phyloP scores from a whole-genome alignment of 257 asterid genomes.

The Salvia hispanica region DNA sequence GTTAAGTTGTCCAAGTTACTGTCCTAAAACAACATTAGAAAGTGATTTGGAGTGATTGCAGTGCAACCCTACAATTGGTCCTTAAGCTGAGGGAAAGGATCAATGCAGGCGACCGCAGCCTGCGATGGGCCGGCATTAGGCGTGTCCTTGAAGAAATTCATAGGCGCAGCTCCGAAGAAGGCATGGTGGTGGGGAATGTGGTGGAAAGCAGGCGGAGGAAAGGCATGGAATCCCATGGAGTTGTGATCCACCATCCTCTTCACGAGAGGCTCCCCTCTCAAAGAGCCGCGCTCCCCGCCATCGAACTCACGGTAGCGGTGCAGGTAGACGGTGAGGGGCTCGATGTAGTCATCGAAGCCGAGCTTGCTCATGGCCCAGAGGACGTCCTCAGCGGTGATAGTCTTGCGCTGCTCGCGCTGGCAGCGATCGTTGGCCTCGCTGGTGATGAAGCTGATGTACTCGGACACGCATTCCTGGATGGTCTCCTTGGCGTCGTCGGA shows the following conservation, averaged over 20 bases:
- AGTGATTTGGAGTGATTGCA: too few species aligned
- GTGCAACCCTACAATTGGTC: constrained; percentile 39
- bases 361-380: constrained; percentile 98
- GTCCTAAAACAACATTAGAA: too few species aligned
- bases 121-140: constrained; percentile 50
- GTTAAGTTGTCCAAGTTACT: too few species aligned
- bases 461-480: constrained; percentile 90
- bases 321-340: constrained; percentile 81
- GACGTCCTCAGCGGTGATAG: constrained; percentile 89
- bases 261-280: constrained; percentile 55
- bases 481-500: constrained; percentile 97
- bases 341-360: constrained; percentile 83
- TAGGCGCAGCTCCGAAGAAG: constrained; percentile 47
- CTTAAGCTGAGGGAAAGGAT: constrained; percentile 53
- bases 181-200: constrained; percentile 58
- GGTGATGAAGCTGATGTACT: constrained; percentile 91
- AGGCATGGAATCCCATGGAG: constrained; percentile 37
- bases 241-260: constrained; percentile 55
- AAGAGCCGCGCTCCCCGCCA: constrained; percentile 69
- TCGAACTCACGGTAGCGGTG: constrained; percentile 79
- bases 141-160: constrained; percentile 56
- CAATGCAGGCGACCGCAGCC: constrained; percentile 34
- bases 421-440: constrained; percentile 95
- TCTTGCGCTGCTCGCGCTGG: constrained; percentile 94
- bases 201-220: constrained; percentile 42